phyloP scores from a whole-genome alignment of 371 early-diverging fungal genomes.

The Circinella umbellata region DNA sequence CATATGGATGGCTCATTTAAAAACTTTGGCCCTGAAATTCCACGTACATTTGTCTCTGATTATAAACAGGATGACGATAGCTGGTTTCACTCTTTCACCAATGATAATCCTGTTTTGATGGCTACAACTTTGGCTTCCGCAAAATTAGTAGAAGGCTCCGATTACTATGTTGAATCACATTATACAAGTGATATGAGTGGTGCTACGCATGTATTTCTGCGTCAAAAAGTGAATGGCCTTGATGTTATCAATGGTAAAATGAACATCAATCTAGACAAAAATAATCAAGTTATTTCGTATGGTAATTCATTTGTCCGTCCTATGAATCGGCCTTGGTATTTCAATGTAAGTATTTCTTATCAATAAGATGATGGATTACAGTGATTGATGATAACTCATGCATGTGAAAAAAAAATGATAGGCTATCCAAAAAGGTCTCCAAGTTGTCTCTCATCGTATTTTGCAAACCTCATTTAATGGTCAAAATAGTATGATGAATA shows the following conservation, averaged over 20 bases:
- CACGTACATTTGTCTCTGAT: background rate
- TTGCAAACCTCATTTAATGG: background rate
- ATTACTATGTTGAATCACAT: conserved; percentile 50
- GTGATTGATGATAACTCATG: too few relatives aligned
- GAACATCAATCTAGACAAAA: conserved; percentile 78
- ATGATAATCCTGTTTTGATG: conserved; percentile 4
- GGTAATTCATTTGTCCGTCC: conserved; percentile 73
- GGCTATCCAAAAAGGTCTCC: conserved; percentile 1
- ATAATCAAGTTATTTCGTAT: conserved; percentile 74
- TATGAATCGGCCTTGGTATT: conserved; percentile 6
- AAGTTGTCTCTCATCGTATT: background rate
- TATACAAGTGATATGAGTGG: conserved; percentile 77
- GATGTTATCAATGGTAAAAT: conserved; percentile 83
- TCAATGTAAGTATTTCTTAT: background rate
- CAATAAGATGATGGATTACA: too few relatives aligned
- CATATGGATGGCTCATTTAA: background rate
- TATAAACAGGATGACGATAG: background rate
- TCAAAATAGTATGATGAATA: background rate
- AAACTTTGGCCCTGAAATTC: conserved; percentile 10
- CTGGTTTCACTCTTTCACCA: background rate
- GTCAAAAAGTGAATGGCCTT: conserved; percentile 73
- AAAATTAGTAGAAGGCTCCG: background rate
- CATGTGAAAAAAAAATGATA: background rate
- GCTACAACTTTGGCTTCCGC: background rate
- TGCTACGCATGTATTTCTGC: conserved; percentile 83